Percentiles rank a stretch among this genome's conserved stretches.
Evolutionary conservation across 345 rosid species (phyloP).

Genomic region (Eucalyptus marginata): DNA sequence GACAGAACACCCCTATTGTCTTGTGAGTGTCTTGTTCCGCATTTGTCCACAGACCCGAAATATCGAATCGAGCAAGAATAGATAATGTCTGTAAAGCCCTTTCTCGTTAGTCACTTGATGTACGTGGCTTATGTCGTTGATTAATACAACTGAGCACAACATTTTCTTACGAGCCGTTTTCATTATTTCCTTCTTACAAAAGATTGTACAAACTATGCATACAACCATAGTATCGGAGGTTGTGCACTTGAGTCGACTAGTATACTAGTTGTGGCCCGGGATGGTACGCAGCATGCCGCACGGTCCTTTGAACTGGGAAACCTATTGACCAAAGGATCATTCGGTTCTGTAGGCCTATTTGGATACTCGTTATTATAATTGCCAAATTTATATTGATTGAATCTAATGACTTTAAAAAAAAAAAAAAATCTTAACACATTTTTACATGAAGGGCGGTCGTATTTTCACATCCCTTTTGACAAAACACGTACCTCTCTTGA

Average conservation of each 20-base stretch:
- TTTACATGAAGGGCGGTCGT: neutral
- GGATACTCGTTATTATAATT: neutral
- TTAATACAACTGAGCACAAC: no score
- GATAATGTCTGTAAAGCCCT: no score
- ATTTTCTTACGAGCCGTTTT: fast-evolving
- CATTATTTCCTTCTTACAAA: neutral
- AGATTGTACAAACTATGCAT: fast-evolving
- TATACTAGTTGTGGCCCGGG: neutral
- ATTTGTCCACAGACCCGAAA: no score
- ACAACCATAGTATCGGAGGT: neutral
- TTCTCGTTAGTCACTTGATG: no score
- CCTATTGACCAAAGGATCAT: neutral
- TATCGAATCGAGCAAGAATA: no score
- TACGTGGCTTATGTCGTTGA: no score
- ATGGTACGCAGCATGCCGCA: fast-evolving
- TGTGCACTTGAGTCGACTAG: neutral
- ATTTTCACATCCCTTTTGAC: neutral
- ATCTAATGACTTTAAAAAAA: neutral
- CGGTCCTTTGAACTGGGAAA: neutral
- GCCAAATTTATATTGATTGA: no score
- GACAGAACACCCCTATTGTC: no score
- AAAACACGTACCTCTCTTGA: neutral
- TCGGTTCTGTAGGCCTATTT: neutral
- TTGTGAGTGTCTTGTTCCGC: no score
- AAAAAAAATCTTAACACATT: neutral